Conservation (phyloP, 371 early-diverging fungal genomes). For the Funneliformis caledonium region DNA sequence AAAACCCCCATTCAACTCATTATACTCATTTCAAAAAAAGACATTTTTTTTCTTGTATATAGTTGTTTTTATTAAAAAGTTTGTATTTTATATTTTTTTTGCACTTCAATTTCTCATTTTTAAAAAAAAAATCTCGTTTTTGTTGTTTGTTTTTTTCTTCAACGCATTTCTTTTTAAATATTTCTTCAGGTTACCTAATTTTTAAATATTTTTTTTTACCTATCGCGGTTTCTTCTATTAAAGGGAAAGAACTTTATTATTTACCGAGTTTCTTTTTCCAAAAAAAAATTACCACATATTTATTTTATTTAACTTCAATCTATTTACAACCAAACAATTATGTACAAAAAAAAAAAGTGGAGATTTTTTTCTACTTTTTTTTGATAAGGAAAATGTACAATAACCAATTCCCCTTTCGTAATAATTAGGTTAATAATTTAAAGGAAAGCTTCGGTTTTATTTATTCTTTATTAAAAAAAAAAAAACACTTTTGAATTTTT, state of each 20-base stretch:
- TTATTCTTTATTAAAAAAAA: too few relatives aligned
- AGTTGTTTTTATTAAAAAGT: neutral
- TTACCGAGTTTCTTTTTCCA: too few relatives aligned
- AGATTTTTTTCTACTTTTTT: too few relatives aligned
- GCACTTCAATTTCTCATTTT: neutral
- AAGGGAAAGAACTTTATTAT: neutral
- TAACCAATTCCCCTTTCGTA: too few relatives aligned
- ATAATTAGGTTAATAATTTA: too few relatives aligned
- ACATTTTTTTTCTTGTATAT: neutral
- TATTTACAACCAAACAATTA: too few relatives aligned
- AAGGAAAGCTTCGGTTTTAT: too few relatives aligned
- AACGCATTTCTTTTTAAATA: neutral
- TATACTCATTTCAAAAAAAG: neutral
- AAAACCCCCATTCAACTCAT: neutral
- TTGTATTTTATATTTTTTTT: neutral
- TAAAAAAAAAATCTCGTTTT: neutral
- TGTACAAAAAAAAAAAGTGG: too few relatives aligned
- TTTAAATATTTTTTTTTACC: too few relatives aligned
- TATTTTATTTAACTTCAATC: too few relatives aligned
- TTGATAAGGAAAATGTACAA: too few relatives aligned
- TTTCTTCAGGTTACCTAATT: neutral
- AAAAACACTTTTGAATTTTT: too few relatives aligned
- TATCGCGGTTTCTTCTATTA: neutral
- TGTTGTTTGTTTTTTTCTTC: conserved; percentile 1
- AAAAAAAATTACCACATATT: neutral